These are phyloP conservation scores for Globisporangium barbulae DNA, from an alignment of 352 stramenopile genomes.

Conservation along the genomic window DNA sequence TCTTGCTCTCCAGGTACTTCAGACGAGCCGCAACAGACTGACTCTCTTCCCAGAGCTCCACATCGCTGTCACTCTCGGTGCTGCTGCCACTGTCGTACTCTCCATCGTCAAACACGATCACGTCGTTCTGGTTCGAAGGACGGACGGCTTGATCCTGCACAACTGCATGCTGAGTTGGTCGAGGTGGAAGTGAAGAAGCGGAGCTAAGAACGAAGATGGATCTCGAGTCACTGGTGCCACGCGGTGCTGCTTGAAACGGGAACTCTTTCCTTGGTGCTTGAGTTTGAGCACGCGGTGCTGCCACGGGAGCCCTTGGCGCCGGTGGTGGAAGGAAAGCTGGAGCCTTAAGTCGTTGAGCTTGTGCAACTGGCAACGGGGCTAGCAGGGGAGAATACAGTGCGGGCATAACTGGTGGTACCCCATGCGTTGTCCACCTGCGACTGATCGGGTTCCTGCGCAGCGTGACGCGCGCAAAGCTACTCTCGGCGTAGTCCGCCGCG, in stretches of 20 bases:
- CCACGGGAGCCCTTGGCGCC: not conserved
- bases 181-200: not conserved
- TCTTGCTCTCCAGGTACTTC: constrained; percentile 3
- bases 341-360: not conserved
- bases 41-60: constrained; percentile 6
- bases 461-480: not conserved
- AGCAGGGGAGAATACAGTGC: not conserved
- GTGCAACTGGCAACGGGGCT: not conserved
- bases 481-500: not conserved
- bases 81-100: constrained; percentile 8
- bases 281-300: not conserved
- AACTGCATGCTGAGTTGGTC: not conserved
- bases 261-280: constrained; percentile 3
- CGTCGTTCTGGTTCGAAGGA: not conserved
- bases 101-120: constrained; percentile 12
- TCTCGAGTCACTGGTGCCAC: not conserved
- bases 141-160: not conserved
- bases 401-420: not conserved
- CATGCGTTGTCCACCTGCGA: not conserved
- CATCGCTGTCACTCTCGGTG: constrained; percentile 13
- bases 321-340: not conserved
- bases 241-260: not conserved
- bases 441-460: constrained; percentile 2
- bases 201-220: constrained; percentile 9
- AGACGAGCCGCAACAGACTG: constrained; percentile 3